These are phyloP conservation scores for Metschnikowia rubicola DNA, from an alignment of 805 yeast genomes.

Conservation along the genomic window DNA sequence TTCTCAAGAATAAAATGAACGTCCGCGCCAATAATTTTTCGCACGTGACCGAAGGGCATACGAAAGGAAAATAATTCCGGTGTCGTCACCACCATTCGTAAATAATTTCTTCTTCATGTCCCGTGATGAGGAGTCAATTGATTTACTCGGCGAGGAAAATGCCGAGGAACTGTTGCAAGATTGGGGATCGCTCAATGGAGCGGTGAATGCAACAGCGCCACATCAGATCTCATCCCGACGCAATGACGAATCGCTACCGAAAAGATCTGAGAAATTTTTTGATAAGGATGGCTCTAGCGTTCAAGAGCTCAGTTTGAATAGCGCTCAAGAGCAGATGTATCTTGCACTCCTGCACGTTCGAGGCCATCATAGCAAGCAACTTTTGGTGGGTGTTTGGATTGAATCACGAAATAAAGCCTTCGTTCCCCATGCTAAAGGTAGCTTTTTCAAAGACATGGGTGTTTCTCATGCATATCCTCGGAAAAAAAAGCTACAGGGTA, in stretches of 20 bases:
- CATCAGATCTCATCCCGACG: neutral
- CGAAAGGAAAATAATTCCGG: too few species aligned
- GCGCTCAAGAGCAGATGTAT: conserved; percentile 69
- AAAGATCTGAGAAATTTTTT: conserved; percentile 80
- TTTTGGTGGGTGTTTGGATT: conserved; percentile 49
- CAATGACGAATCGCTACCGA: conserved; percentile 45
- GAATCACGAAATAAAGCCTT: conserved; percentile 25
- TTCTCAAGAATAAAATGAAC: too few species aligned
- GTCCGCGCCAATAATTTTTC: too few species aligned
- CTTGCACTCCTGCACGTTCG: conserved; percentile 53
- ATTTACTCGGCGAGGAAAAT: conserved; percentile 16
- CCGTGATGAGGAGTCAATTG: conserved; percentile 10
- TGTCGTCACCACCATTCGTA: neutral
- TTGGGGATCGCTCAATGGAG: conserved; percentile 40
- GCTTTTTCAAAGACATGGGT: conserved; percentile 73
- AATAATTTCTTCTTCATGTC: conserved; percentile 3
- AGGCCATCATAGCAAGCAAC: conserved; percentile 47
- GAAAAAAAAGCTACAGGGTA: conserved; percentile 21
- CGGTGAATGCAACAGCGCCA: neutral
- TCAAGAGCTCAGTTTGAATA: conserved; percentile 47
- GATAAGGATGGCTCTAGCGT: conserved; percentile 72
- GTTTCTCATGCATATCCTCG: conserved; percentile 26
- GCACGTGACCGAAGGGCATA: too few species aligned
- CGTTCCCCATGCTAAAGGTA: conserved; percentile 58
- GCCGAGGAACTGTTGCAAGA: conserved; percentile 49